Conservation (phyloP, 768 basidiomycete genomes). For the Mrakia gelida region DNA sequence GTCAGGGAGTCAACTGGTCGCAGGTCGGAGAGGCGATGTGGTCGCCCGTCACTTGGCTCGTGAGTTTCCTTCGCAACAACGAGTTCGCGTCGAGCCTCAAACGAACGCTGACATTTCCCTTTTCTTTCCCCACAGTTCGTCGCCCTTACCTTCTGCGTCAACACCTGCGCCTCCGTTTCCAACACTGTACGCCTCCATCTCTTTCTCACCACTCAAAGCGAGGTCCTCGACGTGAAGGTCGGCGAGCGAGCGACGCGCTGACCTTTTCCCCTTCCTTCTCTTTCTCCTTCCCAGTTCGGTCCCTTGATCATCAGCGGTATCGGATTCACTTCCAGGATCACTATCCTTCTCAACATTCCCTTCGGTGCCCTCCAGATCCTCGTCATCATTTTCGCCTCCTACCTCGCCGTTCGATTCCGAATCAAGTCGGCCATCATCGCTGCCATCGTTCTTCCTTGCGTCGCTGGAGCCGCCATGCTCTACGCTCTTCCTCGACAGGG, state of each 20-base stretch:
- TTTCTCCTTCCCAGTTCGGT: constrained; percentile 43
- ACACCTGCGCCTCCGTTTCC: constrained; percentile 27
- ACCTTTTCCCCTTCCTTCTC: not conserved
- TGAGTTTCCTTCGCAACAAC: not conserved
- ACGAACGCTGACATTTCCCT: not conserved
- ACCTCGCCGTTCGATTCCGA: constrained; percentile 42
- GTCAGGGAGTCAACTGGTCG: constrained; percentile 34
- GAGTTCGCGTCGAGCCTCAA: not conserved
- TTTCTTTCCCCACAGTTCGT: constrained; percentile 9
- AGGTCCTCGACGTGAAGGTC: not conserved
- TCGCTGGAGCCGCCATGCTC: constrained; percentile 34
- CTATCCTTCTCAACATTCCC: constrained; percentile 43
- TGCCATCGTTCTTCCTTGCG: not conserved
- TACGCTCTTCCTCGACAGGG: not conserved
- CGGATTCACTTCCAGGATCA: constrained; percentile 48
- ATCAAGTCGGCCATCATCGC: constrained; percentile 48
- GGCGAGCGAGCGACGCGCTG: not conserved
- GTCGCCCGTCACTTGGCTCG: constrained; percentile 30
- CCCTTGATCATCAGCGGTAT: constrained; percentile 51
- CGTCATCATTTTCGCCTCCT: constrained; percentile 37
- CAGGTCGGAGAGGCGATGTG: constrained; percentile 33
- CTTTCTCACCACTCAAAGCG: not conserved
- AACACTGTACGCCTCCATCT: constrained; percentile 38
- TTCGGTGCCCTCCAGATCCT: constrained; percentile 48
- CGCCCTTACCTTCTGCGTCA: constrained; percentile 30